Percentiles rank a stretch among this genome's conserved stretches.
Conservation (phyloP, 108 stramenopile species). For the Stephanodiscus triporus region DNA sequence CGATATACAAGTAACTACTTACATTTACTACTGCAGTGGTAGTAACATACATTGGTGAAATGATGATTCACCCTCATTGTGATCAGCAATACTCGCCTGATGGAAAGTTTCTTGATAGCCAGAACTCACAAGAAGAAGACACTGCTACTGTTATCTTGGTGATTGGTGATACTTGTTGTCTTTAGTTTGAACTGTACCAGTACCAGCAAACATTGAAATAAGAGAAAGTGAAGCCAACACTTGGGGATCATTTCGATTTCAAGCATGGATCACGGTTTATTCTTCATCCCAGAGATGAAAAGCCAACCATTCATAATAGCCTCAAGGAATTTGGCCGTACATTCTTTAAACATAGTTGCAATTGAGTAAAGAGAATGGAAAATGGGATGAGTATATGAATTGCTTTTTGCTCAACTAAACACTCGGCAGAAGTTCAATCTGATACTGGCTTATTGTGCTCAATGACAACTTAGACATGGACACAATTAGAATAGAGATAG, state of each 20-base stretch:
- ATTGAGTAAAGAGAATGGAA: background rate
- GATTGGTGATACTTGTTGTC: too few species aligned
- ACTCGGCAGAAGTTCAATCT: too few species aligned
- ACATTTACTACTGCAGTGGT: constrained; percentile 2
- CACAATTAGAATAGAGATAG: too few species aligned
- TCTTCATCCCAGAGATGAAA: constrained; percentile 1
- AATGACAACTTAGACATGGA: too few species aligned
- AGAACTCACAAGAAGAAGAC: background rate
- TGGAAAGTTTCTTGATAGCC: background rate
- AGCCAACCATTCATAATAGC: background rate
- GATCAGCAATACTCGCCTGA: background rate
- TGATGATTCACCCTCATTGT: constrained; percentile 4
- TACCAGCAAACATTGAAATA: too few species aligned
- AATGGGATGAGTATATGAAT: background rate
- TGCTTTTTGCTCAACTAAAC: too few species aligned
- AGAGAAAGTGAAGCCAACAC: background rate
- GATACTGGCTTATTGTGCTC: too few species aligned
- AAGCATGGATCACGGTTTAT: constrained; percentile 1
- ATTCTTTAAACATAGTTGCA: constrained; percentile 3
- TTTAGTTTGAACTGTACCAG: too few species aligned
- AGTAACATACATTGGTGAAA: background rate
- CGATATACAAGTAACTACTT: background rate
- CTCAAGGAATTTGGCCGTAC: background rate
- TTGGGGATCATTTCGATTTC: background rate
- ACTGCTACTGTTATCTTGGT: background rate